These are phyloP conservation scores for Nepenthes mirabilis DNA, from an alignment of 148 eudicot genomes.

Conservation along the genomic window DNA sequence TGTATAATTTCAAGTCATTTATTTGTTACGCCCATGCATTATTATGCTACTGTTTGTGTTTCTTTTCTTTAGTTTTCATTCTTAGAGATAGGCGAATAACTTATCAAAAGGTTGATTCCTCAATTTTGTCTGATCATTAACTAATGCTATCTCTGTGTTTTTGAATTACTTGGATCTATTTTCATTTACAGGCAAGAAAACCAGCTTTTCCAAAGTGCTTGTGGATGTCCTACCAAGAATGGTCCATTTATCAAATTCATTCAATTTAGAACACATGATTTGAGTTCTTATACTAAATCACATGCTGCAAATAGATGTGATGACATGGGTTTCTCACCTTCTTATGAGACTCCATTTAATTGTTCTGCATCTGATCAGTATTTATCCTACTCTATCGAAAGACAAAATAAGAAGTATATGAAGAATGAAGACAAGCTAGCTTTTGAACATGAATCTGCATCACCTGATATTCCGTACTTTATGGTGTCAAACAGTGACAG, in stretches of 20 bases:
- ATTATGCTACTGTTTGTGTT: too few species aligned
- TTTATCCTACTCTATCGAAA: neutral
- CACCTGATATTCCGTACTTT: neutral
- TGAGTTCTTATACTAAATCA: conserved; percentile 13
- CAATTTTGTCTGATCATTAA: neutral
- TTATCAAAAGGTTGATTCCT: neutral
- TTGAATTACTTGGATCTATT: conserved; percentile 5
- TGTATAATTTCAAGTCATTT: too few species aligned
- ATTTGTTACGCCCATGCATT: too few species aligned
- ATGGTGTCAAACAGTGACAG: neutral
- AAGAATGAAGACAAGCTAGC: neutral
- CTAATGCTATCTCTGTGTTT: neutral
- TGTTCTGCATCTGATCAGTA: neutral
- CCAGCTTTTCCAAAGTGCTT: conserved; percentile 8
- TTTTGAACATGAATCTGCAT: neutral
- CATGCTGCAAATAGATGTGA: conserved; percentile 8
- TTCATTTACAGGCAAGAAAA: conserved; percentile 36
- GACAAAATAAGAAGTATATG: neutral
- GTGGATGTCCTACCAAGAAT: conserved; percentile 9
- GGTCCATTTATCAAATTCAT: conserved; percentile 11
- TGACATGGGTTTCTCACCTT: conserved; percentile 12
- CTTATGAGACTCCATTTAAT: conserved; percentile 1
- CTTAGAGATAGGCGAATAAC: neutral
- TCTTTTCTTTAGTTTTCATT: neutral
- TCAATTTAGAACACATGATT: conserved; percentile 16